Base-by-base conservation (phyloP, 345 rosid species). In the Corchorus olitorius region DNA sequence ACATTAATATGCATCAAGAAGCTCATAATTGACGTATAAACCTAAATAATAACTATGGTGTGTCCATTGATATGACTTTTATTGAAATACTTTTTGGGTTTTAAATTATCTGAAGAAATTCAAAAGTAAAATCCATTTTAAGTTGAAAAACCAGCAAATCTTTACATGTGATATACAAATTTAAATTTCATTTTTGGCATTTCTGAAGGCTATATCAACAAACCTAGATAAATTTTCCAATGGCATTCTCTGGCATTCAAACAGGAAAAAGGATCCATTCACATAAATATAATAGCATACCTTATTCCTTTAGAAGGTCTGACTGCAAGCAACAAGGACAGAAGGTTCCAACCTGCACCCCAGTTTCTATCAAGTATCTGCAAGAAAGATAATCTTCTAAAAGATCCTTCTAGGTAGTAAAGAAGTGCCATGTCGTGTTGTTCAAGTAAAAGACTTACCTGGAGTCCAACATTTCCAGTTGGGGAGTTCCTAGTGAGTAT, bases 341-440 rank as follows among this genome's bases (percentile, higher is more conserved):
- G 83, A 79, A 95, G 96, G 81, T 95, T 91, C 99, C 98, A 95
- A 62, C 99, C 99, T 4, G 94, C 94, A 74, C 98, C 98, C 92
- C 97, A 92, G 75, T 90, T 93, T 78, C 98, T 86, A 85, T 95
- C 98, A 46, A 95, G 99, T 71, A 95, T 95, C 99, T 95, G 84
- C 78, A 82, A 73, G 65, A 59, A 74, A 72, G 33, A 48, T 8
- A 20, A 60, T 49, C 39, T 37, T 71, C 75, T 61, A 13, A 72
- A 79, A 71, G 58, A 77, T 61, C 34, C 41, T 34, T 12, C 48
- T 22, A 70, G 39, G 75, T 12, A 61, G 75, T 39, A 12, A 56
- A 61, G 34, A 56, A 14, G 76, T 19, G 73, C 37, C 14, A 43
- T 6, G 27, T 55, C 63, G 45, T 55, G 43, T 74, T 55, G 43